Conservation (phyloP, 108 stramenopile species). For the Skeletonema marinoi region DNA sequence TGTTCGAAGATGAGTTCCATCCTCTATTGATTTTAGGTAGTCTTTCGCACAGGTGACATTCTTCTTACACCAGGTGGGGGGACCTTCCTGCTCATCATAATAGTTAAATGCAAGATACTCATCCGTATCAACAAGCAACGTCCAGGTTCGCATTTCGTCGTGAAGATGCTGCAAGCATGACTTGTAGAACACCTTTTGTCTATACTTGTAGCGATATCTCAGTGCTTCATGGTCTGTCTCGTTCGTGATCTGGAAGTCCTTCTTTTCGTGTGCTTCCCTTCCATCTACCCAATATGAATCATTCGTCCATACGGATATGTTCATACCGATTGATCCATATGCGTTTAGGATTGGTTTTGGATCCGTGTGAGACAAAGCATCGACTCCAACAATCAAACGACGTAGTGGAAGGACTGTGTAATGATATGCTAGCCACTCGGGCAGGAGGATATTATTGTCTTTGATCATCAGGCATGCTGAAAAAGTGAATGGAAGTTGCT, state of each 20-base stretch:
- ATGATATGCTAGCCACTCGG: conserved; percentile 66
- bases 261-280: not conserved
- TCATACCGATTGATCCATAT: conserved; percentile 9
- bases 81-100: conserved; percentile 11
- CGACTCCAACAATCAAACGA: conserved; percentile 43
- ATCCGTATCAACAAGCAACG: conserved; percentile 60
- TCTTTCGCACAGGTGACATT: conserved; percentile 1
- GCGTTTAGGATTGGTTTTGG: conserved; percentile 5
- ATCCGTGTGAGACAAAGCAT: conserved; percentile 33
- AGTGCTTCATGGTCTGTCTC: not conserved
- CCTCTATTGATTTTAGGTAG: conserved; percentile 4
- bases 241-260: not conserved
- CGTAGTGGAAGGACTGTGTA: conserved; percentile 53
- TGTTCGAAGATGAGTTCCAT: conserved; percentile 3
- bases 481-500: conserved; percentile 20
- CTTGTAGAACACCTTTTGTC: conserved; percentile 36
- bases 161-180: conserved; percentile 34
- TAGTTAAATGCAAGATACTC: conserved; percentile 61
- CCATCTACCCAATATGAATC: conserved; percentile 16
- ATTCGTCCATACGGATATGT: conserved; percentile 17
- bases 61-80: conserved; percentile 11
- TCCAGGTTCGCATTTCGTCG: conserved; percentile 37
- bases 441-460: conserved; percentile 51
- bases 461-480: conserved; percentile 59
- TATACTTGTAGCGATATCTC: not conserved